These are phyloP conservation scores for Verbascum thapsus DNA, from an alignment of 257 asterid genomes.

Conservation along the genomic window DNA sequence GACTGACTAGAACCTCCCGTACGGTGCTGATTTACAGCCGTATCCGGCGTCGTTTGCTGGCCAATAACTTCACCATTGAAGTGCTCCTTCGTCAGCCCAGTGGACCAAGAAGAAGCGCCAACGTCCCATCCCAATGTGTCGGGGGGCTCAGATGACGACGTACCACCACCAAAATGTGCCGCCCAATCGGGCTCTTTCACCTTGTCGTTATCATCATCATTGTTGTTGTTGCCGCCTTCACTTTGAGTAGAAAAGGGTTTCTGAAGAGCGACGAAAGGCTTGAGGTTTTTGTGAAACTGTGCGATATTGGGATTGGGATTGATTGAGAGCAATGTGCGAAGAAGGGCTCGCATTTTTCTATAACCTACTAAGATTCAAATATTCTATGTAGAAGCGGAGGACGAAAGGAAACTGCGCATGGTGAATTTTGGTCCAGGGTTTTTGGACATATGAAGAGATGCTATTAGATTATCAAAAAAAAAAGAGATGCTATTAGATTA, in stretches of 20 bases:
- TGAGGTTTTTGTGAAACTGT: conserved; percentile 14
- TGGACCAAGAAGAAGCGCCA: conserved; percentile 72
- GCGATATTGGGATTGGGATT: conserved; percentile 17
- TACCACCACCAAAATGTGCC: conserved; percentile 51
- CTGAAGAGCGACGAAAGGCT: conserved; percentile 29
- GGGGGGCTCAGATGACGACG: conserved; percentile 34
- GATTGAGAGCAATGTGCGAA: conserved; percentile 47
- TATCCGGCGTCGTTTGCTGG: conserved; percentile 39
- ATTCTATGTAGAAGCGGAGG: background rate
- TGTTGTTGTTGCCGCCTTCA: conserved; percentile 27
- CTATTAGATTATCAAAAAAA: too few species aligned
- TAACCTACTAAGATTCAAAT: too few species aligned
- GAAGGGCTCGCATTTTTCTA: conserved; percentile 55
- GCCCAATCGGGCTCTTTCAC: conserved; percentile 49
- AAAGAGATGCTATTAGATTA: too few species aligned
- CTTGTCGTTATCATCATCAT: background rate
- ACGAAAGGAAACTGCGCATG: conserved; percentile 2
- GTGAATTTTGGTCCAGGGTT: conserved; percentile 33
- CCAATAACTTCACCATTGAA: conserved; percentile 87
- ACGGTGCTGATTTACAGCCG: conserved; percentile 17
- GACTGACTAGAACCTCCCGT: conserved; percentile 19
- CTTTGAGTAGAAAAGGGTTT: conserved; percentile 46
- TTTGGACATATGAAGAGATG: background rate
- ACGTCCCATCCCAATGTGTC: conserved; percentile 69
- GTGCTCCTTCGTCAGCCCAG: conserved; percentile 87